Evolutionary conservation across 2,329 filamentous ascomycete species (phyloP).

Genomic region (Phyllosticta citribraziliensis): DNA sequence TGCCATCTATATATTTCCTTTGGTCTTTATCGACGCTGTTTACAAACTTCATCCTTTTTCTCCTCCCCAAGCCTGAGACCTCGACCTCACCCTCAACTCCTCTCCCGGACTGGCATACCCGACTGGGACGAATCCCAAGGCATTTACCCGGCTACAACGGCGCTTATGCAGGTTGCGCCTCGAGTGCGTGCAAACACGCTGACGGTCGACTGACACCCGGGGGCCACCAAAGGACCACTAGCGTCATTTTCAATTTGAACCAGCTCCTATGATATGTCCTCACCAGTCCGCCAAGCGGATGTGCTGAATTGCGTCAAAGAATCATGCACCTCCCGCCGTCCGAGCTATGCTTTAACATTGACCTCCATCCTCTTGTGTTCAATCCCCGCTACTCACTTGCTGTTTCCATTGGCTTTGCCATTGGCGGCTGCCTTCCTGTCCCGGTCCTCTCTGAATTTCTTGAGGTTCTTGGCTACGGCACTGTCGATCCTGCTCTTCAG

Average conservation of each 20-base stretch:
- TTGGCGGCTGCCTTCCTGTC: constrained; percentile 30
- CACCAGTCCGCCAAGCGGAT: background rate
- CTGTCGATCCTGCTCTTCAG: constrained; percentile 72
- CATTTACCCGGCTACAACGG: background rate
- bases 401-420: constrained; percentile 14
- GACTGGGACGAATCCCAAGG: background rate
- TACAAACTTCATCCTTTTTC: background rate
- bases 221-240: background rate
- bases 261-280: background rate
- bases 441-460: constrained; percentile 56
- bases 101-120: background rate
- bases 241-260: background rate
- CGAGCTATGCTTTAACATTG: background rate
- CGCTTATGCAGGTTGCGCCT: background rate
- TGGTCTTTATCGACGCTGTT: no score
- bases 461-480: constrained; percentile 64
- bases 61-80: background rate
- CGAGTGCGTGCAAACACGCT: background rate
- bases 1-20: no score
- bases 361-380: background rate
- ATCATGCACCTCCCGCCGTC: background rate
- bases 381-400: constrained; percentile 8
- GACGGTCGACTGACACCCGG: background rate
- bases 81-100: background rate
- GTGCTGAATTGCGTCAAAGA: background rate